Base-by-base conservation (phyloP, 441 rosid species). In the Isatis lusitanica region DNA sequence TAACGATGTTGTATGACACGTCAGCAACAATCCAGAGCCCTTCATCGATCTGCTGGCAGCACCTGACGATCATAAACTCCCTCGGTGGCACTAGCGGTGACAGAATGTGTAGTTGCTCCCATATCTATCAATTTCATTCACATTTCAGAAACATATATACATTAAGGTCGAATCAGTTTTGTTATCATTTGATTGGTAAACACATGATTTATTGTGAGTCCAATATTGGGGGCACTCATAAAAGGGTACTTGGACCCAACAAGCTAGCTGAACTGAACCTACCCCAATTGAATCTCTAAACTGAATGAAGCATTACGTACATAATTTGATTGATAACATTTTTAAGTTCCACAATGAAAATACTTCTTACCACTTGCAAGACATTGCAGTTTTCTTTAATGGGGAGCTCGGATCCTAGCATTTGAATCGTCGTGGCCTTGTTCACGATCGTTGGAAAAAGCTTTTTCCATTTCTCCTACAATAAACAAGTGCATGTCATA, bases 11-110 rank as follows among this genome's bases (percentile, higher is more conserved):
- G 35, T 80, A 78, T 39, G 97, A 88, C 16, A 88, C 83, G 73
- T 91, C 87, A 9, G 65, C 86, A 5, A 92, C 43, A 66, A 84
- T 82, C 96, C 97, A 92, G 16, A 72, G 6, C 17, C 90, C 91
- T 6, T 44, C 7, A 35, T 78, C 85, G 11, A 82, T 68, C 68
- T 83, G 71, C 65, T 81, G 89, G 68, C 93, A 87, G 18, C 76
- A 74, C 26, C 96, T 85, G 42, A 90, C 84, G 62, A 92, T 76
- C 81, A 64, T 67, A 70, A 86, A 84, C 31, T 88, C 91, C 33
- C 97, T 78, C 26, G 84, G 64, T 18, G 94, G 79, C 68, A 92
- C 97, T 35, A 88, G 42, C 0, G 94, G 96, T 5, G 97, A 92
- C 36, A 87, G 82, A 30, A 87, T 85, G 17, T 90, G 96, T 83